These are phyloP conservation scores for Earliella scabrosa DNA, from an alignment of 1,284 basidiomycete genomes.

Conservation along the genomic window DNA sequence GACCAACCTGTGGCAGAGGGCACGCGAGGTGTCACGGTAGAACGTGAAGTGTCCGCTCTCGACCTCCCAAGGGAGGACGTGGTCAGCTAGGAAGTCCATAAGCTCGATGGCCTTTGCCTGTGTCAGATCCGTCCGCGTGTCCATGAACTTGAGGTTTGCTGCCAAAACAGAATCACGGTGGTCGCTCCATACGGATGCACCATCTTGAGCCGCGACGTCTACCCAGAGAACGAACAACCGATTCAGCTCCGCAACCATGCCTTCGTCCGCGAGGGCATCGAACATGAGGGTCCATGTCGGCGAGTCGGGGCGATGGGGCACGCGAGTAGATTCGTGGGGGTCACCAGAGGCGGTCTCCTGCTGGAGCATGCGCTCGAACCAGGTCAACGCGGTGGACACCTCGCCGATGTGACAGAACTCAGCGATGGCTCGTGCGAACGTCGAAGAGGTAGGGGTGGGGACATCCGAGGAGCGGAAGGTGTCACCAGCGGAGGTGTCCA, in stretches of 20 bases:
- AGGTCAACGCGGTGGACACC: constrained; percentile 63
- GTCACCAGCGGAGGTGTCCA: constrained; percentile 50
- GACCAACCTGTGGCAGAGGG: constrained; percentile 22
- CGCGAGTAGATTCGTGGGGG: constrained; percentile 44
- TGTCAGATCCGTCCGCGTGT: constrained; percentile 28
- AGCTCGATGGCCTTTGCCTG: constrained; percentile 25
- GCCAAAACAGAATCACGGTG: constrained; percentile 41
- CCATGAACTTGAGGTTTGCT: constrained; percentile 45
- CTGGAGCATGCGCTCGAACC: constrained; percentile 70
- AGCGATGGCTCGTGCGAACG: constrained; percentile 68
- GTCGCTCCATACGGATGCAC: constrained; percentile 37
- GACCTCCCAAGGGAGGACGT: constrained; percentile 24
- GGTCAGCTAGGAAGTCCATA: constrained; percentile 34
- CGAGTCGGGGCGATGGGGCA: constrained; percentile 53
- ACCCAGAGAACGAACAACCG: constrained; percentile 48
- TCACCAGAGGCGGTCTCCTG: constrained; percentile 40
- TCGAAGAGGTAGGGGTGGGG: constrained; percentile 63
- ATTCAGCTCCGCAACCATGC: constrained; percentile 59
- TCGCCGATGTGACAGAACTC: constrained; percentile 73
- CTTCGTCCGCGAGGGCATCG: constrained; percentile 51
- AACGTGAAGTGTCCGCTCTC: constrained; percentile 21
- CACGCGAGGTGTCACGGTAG: constrained; percentile 21
- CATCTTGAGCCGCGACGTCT: constrained; percentile 38
- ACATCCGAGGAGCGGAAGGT: constrained; percentile 45
- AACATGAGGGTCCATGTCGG: constrained; percentile 58